Percentiles rank a stretch among this genome's conserved stretches.
Evolutionary conservation across 768 basidiomycete species (phyloP).

Genomic region (Serendipita sp.): DNA sequence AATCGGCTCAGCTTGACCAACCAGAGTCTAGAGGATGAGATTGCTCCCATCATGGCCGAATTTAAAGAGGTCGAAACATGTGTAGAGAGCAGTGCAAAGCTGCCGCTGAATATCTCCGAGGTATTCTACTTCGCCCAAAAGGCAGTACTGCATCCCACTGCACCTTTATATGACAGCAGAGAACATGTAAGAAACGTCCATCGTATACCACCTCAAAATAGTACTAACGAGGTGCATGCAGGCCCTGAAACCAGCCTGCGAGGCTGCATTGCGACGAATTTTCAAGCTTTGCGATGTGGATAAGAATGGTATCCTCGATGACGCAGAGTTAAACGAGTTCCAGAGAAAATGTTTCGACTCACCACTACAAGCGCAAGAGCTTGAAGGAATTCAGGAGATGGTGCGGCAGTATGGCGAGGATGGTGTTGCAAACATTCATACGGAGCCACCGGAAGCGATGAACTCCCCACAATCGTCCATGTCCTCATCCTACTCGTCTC

Average conservation of each 20-base stretch:
- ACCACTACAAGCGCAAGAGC: constrained; percentile 78
- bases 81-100: constrained; percentile 88
- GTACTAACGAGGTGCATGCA: constrained; percentile 19
- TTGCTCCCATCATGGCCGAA: constrained; percentile 93
- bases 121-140: constrained; percentile 99
- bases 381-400: constrained; percentile 91
- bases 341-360: constrained; percentile 94
- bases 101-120: constrained; percentile 84
- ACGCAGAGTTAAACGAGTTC: constrained; percentile 87
- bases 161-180: constrained; percentile 89
- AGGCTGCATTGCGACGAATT: constrained; percentile 76
- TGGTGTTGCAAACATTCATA: constrained; percentile 44
- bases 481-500: constrained; percentile 12
- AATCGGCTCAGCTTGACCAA: constrained; percentile 55
- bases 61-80: constrained; percentile 99
- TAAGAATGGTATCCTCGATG: constrained; percentile 84
- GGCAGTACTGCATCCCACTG: constrained; percentile 91
- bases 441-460: not conserved
- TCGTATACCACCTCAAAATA: not conserved
- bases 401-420: constrained; percentile 64
- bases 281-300: constrained; percentile 92
- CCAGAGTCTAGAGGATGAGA: constrained; percentile 85
- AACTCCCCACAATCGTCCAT: not conserved
- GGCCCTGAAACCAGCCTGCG: constrained; percentile 86
- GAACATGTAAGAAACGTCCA: constrained; percentile 55